These are phyloP conservation scores for Silene latifolia DNA, from an alignment of 148 eudicot genomes.

Conservation along the genomic window DNA sequence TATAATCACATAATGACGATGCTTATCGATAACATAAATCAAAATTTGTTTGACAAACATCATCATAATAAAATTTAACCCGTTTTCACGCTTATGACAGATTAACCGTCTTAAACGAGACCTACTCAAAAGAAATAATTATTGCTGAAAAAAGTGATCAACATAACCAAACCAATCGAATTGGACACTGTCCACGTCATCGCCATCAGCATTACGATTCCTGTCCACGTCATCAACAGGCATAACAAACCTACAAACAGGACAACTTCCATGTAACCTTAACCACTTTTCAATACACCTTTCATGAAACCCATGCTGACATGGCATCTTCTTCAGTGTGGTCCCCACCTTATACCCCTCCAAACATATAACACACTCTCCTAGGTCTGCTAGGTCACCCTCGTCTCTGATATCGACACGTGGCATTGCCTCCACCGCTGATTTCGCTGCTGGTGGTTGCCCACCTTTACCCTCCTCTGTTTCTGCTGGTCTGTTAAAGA, in stretches of 20 bases:
- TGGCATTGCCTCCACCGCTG: slow-evolving; percentile 51
- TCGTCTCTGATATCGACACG: slow-evolving; percentile 36
- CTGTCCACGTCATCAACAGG: slow-evolving; percentile 41
- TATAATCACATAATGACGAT: too few relatives aligned
- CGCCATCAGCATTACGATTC: background rate
- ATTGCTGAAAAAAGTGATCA: too few relatives aligned
- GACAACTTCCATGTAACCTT: slow-evolving; percentile 61
- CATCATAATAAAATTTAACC: too few relatives aligned
- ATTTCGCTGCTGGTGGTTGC: slow-evolving; percentile 57
- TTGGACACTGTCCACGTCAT: background rate
- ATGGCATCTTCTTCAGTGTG: slow-evolving; percentile 60
- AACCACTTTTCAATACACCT: slow-evolving; percentile 70
- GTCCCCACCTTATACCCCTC: slow-evolving; percentile 41
- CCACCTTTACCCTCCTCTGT: slow-evolving; percentile 36
- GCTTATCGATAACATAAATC: too few relatives aligned
- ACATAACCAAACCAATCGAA: too few relatives aligned
- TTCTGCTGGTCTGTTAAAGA: slow-evolving; percentile 10
- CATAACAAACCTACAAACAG: slow-evolving; percentile 61
- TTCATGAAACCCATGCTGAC: slow-evolving; percentile 66
- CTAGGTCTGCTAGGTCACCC: too few relatives aligned
- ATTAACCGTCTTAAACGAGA: too few relatives aligned
- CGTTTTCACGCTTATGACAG: too few relatives aligned
- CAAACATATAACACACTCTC: slow-evolving; percentile 64
- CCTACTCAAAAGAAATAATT: too few relatives aligned
- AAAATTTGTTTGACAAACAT: too few relatives aligned